Conservation (phyloP, 1,139 yeast species). For the Protomyces inundatus region DNA sequence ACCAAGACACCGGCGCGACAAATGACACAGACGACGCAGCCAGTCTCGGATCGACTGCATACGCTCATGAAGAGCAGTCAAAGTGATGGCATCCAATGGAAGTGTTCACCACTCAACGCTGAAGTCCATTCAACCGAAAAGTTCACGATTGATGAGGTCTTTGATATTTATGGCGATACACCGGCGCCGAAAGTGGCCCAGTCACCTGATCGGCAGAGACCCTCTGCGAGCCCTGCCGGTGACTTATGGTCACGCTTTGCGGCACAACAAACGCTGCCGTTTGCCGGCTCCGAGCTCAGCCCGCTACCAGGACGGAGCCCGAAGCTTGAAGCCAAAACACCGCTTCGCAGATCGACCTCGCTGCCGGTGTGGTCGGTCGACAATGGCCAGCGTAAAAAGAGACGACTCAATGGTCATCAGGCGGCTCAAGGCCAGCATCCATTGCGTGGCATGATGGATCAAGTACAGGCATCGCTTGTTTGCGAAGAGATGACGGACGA, state of each 20-base stretch:
- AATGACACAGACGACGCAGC: background rate
- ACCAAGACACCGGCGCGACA: background rate
- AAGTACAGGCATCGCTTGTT: conserved; percentile 6
- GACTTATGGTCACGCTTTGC: conserved; percentile 19
- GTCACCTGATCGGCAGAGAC: conserved; percentile 9
- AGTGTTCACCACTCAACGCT: conserved; percentile 4
- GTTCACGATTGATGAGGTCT: conserved; percentile 22
- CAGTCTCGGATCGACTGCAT: too few relatives aligned
- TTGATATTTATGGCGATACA: conserved; percentile 5
- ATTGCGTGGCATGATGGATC: conserved; percentile 17
- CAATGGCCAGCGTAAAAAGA: background rate
- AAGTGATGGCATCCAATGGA: conserved; percentile 9
- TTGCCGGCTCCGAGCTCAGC: conserved; percentile 13
- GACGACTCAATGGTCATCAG: background rate
- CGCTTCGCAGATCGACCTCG: conserved; percentile 12
- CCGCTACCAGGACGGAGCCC: conserved; percentile 4
- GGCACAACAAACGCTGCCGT: conserved; percentile 5
- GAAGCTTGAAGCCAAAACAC: background rate
- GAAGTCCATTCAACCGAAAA: conserved; percentile 4
- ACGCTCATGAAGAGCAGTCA: conserved; percentile 1
- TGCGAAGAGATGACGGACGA: background rate
- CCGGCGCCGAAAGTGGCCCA: conserved; percentile 10
- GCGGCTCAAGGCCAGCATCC: background rate
- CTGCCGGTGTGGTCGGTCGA: conserved; percentile 18
- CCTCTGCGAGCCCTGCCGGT: conserved; percentile 3